These are phyloP conservation scores for Verticillium nonalfalfae DNA, from an alignment of 2,329 filamentous ascomycete genomes.

Conservation along the genomic window DNA sequence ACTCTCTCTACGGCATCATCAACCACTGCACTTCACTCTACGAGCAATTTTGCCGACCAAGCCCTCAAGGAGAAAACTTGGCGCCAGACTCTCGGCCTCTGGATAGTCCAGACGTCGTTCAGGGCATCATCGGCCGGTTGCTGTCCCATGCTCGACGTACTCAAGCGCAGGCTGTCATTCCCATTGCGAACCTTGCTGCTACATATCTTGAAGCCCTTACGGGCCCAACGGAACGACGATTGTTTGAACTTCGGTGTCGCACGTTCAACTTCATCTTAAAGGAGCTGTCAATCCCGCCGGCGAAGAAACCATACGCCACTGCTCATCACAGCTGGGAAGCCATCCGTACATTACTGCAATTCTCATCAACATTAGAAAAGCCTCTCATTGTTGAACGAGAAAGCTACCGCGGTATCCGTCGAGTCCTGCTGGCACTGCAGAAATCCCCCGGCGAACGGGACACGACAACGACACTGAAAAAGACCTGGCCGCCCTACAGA, in stretches of 20 bases:
- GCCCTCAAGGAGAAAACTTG: neutral
- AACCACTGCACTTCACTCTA: slow-evolving; percentile 2
- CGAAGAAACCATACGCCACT: slow-evolving; percentile 23
- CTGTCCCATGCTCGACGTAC: slow-evolving; percentile 10
- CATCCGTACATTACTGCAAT: slow-evolving; percentile 44
- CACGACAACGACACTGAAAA: slow-evolving; percentile 38
- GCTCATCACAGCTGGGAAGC: slow-evolving; percentile 50
- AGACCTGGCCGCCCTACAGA: slow-evolving; percentile 56
- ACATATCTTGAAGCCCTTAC: slow-evolving; percentile 18
- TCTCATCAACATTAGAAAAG: slow-evolving; percentile 40
- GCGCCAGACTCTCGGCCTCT: neutral
- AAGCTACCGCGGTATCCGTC: slow-evolving; percentile 49
- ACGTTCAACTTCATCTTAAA: slow-evolving; percentile 28
- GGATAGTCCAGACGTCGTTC: neutral
- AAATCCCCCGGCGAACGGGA: slow-evolving; percentile 46
- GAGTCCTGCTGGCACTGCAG: slow-evolving; percentile 44
- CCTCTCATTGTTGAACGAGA: slow-evolving; percentile 42
- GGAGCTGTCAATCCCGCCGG: slow-evolving; percentile 23
- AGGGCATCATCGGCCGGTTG: neutral
- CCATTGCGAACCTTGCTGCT: slow-evolving; percentile 20
- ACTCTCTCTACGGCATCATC: slow-evolving; percentile 5
- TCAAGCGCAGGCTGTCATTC: slow-evolving; percentile 20
- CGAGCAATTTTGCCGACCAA: neutral
- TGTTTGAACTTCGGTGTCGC: slow-evolving; percentile 19
- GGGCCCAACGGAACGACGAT: slow-evolving; percentile 4